A percentile compares a stretch with the other conserved stretches of the same genome.
Evolutionary conservation across 495 filamentous ascomycete genomes (phyloP).

Genomic region (Chaetomium fimeti): DNA sequence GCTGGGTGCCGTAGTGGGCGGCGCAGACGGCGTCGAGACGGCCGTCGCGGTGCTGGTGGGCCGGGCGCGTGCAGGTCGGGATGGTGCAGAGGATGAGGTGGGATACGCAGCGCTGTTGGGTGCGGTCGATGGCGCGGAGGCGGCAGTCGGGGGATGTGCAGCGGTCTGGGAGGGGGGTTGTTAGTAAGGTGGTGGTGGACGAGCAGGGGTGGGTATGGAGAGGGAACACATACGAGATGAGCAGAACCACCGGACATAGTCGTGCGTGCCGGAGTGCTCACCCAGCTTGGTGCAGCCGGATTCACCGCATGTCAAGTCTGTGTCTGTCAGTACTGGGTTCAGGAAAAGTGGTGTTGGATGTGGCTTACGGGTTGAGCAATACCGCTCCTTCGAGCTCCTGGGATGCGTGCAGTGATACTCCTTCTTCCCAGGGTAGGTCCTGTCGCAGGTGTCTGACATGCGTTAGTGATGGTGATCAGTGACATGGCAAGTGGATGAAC

Average conservation of each 20-base stretch:
- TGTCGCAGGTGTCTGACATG: slow-evolving; percentile 15
- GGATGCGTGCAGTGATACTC: slow-evolving; percentile 17
- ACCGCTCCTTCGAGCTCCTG: slow-evolving; percentile 4
- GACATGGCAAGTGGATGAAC: background rate
- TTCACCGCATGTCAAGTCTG: slow-evolving; percentile 18
- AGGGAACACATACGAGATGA: background rate
- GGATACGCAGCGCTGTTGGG: slow-evolving; percentile 17
- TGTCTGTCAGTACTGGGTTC: background rate
- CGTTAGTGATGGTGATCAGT: background rate
- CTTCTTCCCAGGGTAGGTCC: background rate
- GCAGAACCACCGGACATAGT: slow-evolving; percentile 19
- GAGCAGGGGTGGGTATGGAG: too few species aligned
- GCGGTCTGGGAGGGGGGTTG: background rate
- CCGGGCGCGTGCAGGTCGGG: slow-evolving; percentile 14
- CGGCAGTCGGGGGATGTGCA: slow-evolving; percentile 18
- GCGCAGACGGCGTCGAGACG: slow-evolving; percentile 20
- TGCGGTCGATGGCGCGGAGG: slow-evolving; percentile 1
- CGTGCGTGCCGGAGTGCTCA: background rate
- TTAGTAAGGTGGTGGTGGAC: too few species aligned
- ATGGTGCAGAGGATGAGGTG: slow-evolving; percentile 18
- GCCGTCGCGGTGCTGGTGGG: slow-evolving; percentile 19
- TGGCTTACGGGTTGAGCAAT: slow-evolving; percentile 14
- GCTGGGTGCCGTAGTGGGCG: slow-evolving; percentile 23
- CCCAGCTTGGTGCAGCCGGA: slow-evolving; percentile 12
- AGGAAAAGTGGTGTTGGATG: too few species aligned